Evolutionary conservation across 1,284 basidiomycete species (phyloP), one percentile per base, ranked within the genome.

Genomic region (Cronartium quercuum): DNA sequence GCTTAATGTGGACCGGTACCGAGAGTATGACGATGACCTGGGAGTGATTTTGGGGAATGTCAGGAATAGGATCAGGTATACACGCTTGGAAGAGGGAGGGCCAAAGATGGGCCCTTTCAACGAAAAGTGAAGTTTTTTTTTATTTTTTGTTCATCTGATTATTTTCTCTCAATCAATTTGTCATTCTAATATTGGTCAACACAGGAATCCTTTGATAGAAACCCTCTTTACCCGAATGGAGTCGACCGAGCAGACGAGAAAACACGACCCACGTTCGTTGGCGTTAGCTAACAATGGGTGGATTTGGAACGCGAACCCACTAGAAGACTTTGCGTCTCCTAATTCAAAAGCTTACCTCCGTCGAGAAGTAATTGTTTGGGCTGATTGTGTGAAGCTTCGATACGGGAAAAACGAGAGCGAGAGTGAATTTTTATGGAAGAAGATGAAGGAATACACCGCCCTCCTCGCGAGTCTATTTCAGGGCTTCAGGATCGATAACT

Each of bases 401-500:
- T 98, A 97, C 80, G 95, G 94, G 15, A 83, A 86, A 7, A 85
- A 85, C 2, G 89, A 89, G 0, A 83, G 86, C 2, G 89, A 90
- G 78, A 97, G 94, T 81, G 93, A 94, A 0, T 98, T 92, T 90
- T 85, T 98, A 34, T 98, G 95, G 95, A 82, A 87, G 65, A 90
- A 94, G 83, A 98, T 98, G 88, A 89, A 87, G n/a, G 83, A 85
- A 68, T 97, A 97, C 78, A 91, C 93, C 76, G 86, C 86, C 68
- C 85, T 85, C 21, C 88, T 94, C 60, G 95, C 95, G 0, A 84
- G 83, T 55, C 86, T 87, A 9, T 98, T 97, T 81, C 90, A 96
- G 77, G 95, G 95, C 6, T 96, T 98, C 86, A 88, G 96, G 34
- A 90, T 98, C 79, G 95, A 98, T 83, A 98, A 98, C 82, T 96